Percentiles rank a stretch among this genome's conserved stretches.
Conservation (phyloP, 2,329 filamentous ascomycete genomes). For the Daldinia sp. region DNA sequence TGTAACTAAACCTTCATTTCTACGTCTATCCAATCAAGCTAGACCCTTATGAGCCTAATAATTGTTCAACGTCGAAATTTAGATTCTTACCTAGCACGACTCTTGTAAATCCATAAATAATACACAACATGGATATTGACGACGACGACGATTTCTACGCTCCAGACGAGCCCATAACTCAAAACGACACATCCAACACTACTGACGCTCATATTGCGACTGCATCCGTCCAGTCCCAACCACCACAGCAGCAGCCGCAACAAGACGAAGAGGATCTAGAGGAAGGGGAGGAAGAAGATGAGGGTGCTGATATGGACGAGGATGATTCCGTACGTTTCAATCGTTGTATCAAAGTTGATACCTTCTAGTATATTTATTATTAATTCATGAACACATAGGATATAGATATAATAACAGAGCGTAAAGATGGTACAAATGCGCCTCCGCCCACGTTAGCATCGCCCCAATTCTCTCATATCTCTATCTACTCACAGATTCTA, state of each 20-base stretch:
- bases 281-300: constrained; percentile 71
- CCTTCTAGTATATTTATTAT: background rate
- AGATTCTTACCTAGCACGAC: background rate
- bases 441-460: constrained; percentile 63
- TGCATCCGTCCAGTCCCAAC: constrained; percentile 4
- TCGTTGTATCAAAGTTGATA: background rate
- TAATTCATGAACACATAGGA: constrained; percentile 55
- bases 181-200: constrained; percentile 40
- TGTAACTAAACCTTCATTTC: background rate
- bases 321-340: constrained; percentile 58
- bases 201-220: constrained; percentile 2
- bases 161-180: constrained; percentile 61
- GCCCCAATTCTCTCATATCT: background rate
- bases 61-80: background rate
- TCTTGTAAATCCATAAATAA: background rate
- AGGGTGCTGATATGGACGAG: constrained; percentile 67
- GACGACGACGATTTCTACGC: constrained; percentile 74
- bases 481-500: constrained; percentile 11
- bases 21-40: background rate
- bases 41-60: too few species aligned
- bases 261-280: constrained; percentile 63
- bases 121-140: constrained; percentile 71
- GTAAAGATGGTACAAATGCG: constrained; percentile 69
- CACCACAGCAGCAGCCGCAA: constrained; percentile 45
- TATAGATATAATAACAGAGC: constrained; percentile 73